phyloP scores from a whole-genome alignment of 2,329 filamentous ascomycete species.

The Blastomyces percursus region DNA sequence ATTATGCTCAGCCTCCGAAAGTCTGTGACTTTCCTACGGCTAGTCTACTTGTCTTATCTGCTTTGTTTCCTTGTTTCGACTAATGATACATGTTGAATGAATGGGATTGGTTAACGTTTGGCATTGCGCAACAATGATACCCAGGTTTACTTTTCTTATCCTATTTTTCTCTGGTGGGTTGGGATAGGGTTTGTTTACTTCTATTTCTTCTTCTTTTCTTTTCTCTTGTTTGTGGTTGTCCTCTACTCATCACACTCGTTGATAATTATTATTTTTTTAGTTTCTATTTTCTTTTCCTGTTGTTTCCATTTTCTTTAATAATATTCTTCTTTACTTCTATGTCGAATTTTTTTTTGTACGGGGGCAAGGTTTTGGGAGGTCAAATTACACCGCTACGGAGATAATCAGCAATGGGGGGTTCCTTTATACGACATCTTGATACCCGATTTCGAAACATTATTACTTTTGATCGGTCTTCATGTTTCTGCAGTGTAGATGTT shows the following conservation, averaged over 20 bases:
- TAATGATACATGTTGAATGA: neutral
- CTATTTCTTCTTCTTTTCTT: no score
- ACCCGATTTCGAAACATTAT: neutral
- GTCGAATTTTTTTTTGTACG: neutral
- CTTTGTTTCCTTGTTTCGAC: neutral
- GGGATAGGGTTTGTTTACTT: neutral
- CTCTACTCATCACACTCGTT: slow-evolving; percentile 3
- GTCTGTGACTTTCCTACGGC: neutral
- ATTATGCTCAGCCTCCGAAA: neutral
- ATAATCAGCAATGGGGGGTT: neutral
- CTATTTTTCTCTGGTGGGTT: neutral
- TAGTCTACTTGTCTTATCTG: neutral
- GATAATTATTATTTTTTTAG: neutral
- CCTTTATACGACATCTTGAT: neutral
- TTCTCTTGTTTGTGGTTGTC: neutral
- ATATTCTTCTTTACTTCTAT: neutral
- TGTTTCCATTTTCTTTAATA: neutral
- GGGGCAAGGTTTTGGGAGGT: neutral
- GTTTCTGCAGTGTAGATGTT: neutral
- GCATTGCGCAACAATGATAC: slow-evolving; percentile 5
- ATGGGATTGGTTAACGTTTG: slow-evolving; percentile 4
- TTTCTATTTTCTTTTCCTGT: neutral
- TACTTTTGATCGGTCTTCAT: neutral
- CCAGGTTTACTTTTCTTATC: slow-evolving; percentile 7
- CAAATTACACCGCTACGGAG: neutral